These are phyloP conservation scores for Globisporangium okanoganense DNA, from an alignment of 352 stramenopile species.

Conservation along the genomic window DNA sequence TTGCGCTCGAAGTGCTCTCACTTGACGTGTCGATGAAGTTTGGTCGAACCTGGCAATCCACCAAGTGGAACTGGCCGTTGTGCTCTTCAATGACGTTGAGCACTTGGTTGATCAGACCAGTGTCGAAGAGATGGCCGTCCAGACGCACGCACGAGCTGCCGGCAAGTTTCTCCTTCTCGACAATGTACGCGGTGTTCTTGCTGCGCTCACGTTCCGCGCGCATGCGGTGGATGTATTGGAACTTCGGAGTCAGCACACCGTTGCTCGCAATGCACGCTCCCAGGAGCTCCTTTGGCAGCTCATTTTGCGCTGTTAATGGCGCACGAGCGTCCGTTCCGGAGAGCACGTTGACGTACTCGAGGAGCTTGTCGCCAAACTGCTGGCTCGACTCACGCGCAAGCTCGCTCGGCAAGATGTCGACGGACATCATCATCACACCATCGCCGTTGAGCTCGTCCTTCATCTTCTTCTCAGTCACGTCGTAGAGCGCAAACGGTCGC, in stretches of 20 bases:
- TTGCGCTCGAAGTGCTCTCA: slow-evolving; percentile 56
- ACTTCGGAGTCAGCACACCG: slow-evolving; percentile 82
- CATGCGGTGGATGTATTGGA: slow-evolving; percentile 92
- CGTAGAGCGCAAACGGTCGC: slow-evolving; percentile 91
- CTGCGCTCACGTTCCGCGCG: slow-evolving; percentile 77
- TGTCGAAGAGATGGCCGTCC: slow-evolving; percentile 96
- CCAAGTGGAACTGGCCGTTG: slow-evolving; percentile 87
- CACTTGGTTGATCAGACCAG: slow-evolving; percentile 94
- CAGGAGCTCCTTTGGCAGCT: slow-evolving; percentile 72
- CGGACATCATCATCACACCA: slow-evolving; percentile 92
- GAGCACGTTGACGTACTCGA: slow-evolving; percentile 78
- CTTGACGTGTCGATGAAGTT: slow-evolving; percentile 53
- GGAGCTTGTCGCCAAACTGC: slow-evolving; percentile 93
- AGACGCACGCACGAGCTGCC: slow-evolving; percentile 79
- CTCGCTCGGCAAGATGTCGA: slow-evolving; percentile 96
- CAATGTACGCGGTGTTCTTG: slow-evolving; percentile 58
- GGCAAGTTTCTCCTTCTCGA: slow-evolving; percentile 66
- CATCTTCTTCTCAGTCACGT: slow-evolving; percentile 70
- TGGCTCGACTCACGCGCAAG: slow-evolving; percentile 92
- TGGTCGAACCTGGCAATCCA: slow-evolving; percentile 87
- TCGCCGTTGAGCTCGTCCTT: slow-evolving; percentile 60
- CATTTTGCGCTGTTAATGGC: slow-evolving; percentile 41
- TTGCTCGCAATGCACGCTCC: slow-evolving; percentile 91
- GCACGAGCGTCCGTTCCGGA: slow-evolving; percentile 51
- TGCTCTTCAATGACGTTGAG: slow-evolving; percentile 92